Percentiles rank a stretch among this genome's conserved stretches.
These are phyloP conservation scores for Pelargonium cotyledonis DNA, from an alignment of 441 rosid genomes.

Conservation along the genomic window DNA sequence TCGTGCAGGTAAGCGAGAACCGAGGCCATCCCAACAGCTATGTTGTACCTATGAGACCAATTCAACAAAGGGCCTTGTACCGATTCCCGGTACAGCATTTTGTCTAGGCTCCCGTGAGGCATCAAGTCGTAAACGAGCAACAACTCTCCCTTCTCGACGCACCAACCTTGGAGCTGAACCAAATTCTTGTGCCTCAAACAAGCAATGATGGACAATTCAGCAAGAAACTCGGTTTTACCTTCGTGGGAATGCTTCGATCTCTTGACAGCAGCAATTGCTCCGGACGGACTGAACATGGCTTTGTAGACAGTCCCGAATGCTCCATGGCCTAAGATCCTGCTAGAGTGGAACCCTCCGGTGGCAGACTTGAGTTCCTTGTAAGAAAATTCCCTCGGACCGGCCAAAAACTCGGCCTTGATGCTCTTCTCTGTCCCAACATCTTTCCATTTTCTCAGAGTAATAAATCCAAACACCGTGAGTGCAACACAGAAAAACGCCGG, in stretches of 20 bases:
- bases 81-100: conserved; percentile 51
- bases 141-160: conserved; percentile 57
- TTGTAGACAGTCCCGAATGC: conserved; percentile 86
- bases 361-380: conserved; percentile 68
- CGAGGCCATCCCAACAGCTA: conserved; percentile 75
- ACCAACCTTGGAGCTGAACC: conserved; percentile 86
- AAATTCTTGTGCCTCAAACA: conserved; percentile 88
- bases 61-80: conserved; percentile 36
- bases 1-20: conserved; percentile 75
- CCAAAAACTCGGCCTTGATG: conserved; percentile 55
- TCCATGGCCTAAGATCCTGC: conserved; percentile 72
- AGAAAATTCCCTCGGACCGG: conserved; percentile 62
- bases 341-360: conserved; percentile 75
- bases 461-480: conserved; percentile 53
- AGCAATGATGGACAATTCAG: conserved; percentile 77
- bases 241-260: conserved; percentile 73
- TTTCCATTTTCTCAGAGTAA: conserved; percentile 61
- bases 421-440: conserved; percentile 39
- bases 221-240: conserved; percentile 76
- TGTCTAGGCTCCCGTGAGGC: conserved; percentile 88
- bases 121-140: conserved; percentile 83
- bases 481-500: conserved; percentile 65
- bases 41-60: conserved; percentile 68
- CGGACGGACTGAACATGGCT: conserved; percentile 51
- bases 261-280: conserved; percentile 67